These are phyloP conservation scores for Gossypium schwendimanii DNA, from an alignment of 441 rosid genomes.

Conservation along the genomic window DNA sequence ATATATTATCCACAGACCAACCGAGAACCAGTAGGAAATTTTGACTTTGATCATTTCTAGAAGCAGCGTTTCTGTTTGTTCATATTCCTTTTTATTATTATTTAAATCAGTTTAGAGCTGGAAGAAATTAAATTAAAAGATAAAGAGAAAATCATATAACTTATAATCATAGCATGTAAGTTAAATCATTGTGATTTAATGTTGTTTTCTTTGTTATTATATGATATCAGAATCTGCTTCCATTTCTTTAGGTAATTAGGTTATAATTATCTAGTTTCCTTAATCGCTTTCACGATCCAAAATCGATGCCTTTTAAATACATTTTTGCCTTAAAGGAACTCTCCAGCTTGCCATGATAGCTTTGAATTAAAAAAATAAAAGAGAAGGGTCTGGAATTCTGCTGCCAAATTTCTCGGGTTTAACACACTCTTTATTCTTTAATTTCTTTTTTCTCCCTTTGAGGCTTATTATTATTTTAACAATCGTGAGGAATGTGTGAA, in stretches of 20 bases:
- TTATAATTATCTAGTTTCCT: background rate
- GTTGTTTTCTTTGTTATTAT: background rate
- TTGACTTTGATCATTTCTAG: constrained; percentile 2
- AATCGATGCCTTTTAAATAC: background rate
- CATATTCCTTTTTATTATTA: background rate
- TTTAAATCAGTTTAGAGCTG: background rate
- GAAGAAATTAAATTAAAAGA: background rate
- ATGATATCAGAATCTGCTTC: background rate
- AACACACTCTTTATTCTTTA: background rate
- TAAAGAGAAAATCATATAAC: background rate
- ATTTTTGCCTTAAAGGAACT: background rate
- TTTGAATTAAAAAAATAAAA: background rate
- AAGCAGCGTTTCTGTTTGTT: background rate
- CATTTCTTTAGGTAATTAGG: background rate
- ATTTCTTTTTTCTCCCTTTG: background rate
- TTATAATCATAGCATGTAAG: background rate
- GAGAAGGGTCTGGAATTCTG: background rate
- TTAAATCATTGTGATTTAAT: constrained; percentile 1
- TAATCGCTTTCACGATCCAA: background rate
- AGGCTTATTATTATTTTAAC: background rate
- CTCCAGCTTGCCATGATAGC: background rate
- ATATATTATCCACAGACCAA: background rate
- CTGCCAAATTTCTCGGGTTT: background rate
- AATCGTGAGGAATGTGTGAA: constrained; percentile 3
- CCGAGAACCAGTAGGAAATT: background rate